Percentiles rank a stretch among this genome's conserved stretches.
phyloP scores from a whole-genome alignment of 2,329 filamentous ascomycete species.

The Exophiala xenobiotica region DNA sequence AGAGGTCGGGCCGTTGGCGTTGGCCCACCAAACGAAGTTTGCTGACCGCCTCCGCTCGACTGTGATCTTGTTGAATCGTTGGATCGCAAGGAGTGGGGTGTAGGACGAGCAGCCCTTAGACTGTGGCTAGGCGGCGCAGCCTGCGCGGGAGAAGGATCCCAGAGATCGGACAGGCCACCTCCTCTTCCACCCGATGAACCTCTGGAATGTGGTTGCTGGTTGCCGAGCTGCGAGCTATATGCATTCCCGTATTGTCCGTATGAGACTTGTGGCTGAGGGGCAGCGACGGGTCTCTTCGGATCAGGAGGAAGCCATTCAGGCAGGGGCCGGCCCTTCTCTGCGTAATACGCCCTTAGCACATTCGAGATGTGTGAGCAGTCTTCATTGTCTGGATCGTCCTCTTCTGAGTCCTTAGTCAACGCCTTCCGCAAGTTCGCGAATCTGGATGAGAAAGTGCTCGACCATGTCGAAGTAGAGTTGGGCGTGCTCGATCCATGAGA shows the following conservation, averaged over 20 bases:
- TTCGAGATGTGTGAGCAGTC: conserved; percentile 95
- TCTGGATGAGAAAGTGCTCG: conserved; percentile 62
- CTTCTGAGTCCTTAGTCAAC: conserved; percentile 67
- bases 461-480: conserved; percentile 25
- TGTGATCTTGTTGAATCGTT: conserved; percentile 19
- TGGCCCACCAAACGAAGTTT: conserved; percentile 17
- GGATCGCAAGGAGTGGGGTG: conserved; percentile 31
- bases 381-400: conserved; percentile 59
- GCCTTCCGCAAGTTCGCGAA: conserved; percentile 64
- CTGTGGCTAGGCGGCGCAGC: conserved; percentile 28
- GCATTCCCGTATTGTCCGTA: conserved; percentile 53
- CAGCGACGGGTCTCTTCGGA: conserved; percentile 66
- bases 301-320: conserved; percentile 88
- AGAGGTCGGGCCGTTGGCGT: conserved; percentile 55
- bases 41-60: conserved; percentile 15
- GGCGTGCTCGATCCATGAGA: conserved; percentile 16
- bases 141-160: conserved; percentile 46
- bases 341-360: conserved; percentile 89
- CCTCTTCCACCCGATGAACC: conserved; percentile 42
- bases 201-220: conserved; percentile 33
- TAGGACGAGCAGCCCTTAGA: conserved; percentile 33
- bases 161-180: conserved; percentile 59
- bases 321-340: conserved; percentile 76
- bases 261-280: conserved; percentile 48
- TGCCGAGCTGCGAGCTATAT: conserved; percentile 33